Conservation (phyloP, 1,284 basidiomycete species). For the Ceratobasidium sp. region DNA sequence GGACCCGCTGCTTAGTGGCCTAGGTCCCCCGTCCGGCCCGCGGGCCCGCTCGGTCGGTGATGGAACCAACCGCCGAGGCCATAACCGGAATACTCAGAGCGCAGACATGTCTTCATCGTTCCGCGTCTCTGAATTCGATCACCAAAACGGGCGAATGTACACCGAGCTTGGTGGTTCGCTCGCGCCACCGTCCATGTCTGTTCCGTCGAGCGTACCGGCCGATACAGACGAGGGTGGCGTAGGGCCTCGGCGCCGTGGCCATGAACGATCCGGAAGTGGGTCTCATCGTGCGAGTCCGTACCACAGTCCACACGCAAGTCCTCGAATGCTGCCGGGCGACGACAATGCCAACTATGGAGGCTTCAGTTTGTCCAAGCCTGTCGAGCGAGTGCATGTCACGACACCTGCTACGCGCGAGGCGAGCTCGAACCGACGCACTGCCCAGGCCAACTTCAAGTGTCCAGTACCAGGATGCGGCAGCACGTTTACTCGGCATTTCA, state of each 20-base stretch:
- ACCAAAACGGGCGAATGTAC: conserved; percentile 35
- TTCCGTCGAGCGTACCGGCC: conserved; percentile 40
- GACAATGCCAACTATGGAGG: conserved; percentile 20
- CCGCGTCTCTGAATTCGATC: not conserved
- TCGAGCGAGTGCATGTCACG: conserved; percentile 59
- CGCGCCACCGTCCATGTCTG: conserved; percentile 42
- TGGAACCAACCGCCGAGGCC: conserved; percentile 43
- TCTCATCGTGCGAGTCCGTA: conserved; percentile 57
- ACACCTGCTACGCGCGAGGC: conserved; percentile 76
- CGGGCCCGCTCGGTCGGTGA: conserved; percentile 43
- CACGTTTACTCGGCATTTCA: conserved; percentile 83
- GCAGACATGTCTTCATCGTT: conserved; percentile 44
- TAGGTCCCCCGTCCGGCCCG: conserved; percentile 45
- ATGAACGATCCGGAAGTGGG: conserved; percentile 46
- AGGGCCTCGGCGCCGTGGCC: conserved; percentile 44
- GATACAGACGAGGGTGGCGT: conserved; percentile 29
- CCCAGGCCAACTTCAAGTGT: conserved; percentile 75
- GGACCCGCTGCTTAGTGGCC: conserved; percentile 38
- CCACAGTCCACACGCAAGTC: conserved; percentile 19
- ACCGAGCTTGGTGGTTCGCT: conserved; percentile 44
- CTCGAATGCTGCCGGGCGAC: conserved; percentile 28
- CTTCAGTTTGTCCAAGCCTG: conserved; percentile 34
- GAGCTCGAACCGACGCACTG: conserved; percentile 71
- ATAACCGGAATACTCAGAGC: conserved; percentile 44
- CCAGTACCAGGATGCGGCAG: conserved; percentile 78